Conservation (phyloP, 2,329 filamentous ascomycete genomes). For the Metarhizium guizhouense region DNA sequence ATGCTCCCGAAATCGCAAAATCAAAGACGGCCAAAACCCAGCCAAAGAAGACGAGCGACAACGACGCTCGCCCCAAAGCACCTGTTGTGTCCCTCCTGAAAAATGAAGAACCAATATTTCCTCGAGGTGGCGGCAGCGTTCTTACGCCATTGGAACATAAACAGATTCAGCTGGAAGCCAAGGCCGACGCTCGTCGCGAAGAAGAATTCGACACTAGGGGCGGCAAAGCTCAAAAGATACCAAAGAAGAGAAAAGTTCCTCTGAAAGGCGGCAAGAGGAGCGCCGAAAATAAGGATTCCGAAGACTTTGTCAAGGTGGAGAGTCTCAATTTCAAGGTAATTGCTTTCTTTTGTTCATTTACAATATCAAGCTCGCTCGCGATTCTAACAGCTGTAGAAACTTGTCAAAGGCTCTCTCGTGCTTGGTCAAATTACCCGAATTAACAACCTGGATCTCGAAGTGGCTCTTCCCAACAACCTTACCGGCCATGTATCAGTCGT, state of each 20-base stretch:
- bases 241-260: conserved; percentile 45
- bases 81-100: conserved; percentile 40
- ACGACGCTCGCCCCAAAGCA: conserved; percentile 18
- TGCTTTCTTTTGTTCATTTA: not conserved
- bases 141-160: conserved; percentile 92
- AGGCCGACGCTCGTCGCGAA: conserved; percentile 84
- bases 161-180: conserved; percentile 90
- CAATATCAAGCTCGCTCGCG: not conserved
- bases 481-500: conserved; percentile 84
- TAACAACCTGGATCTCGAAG: conserved; percentile 65
- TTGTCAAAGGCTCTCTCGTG: conserved; percentile 77
- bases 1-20: conserved; percentile 19
- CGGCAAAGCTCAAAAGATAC: conserved; percentile 37
- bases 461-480: conserved; percentile 88
- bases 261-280: conserved; percentile 45
- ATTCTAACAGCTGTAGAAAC: conserved; percentile 44
- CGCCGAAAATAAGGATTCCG: conserved; percentile 33
- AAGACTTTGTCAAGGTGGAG: conserved; percentile 64
- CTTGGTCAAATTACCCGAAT: conserved; percentile 81
- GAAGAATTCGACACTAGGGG: conserved; percentile 51
- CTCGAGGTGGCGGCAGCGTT: conserved; percentile 82
- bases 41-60: conserved; percentile 22
- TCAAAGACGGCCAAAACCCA: conserved; percentile 11
- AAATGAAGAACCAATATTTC: conserved; percentile 85
- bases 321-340: conserved; percentile 81